phyloP scores from a whole-genome alignment of 2,329 filamentous ascomycete species.

The Acrocalymma vagum region DNA sequence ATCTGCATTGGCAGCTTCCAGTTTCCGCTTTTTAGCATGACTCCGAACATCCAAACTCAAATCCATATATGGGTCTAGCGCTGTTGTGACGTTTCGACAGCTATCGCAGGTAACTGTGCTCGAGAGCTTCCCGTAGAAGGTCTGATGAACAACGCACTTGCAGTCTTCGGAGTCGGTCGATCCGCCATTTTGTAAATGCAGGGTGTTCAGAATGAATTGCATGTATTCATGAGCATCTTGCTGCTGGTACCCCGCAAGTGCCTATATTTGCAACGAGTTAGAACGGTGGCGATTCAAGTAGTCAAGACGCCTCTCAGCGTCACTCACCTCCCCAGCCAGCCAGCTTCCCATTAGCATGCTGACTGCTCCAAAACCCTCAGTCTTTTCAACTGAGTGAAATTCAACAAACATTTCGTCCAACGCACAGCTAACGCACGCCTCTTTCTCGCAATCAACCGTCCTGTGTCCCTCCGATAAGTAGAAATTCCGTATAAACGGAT shows the following conservation, averaged over 20 bases:
- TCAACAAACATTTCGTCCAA: conserved; percentile 70
- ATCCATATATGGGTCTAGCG: conserved; percentile 89
- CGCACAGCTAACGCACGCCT: conserved; percentile 67
- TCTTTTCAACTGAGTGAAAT: conserved; percentile 75
- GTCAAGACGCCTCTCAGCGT: conserved; percentile 41
- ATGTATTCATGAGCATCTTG: conserved; percentile 98
- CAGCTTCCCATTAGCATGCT: conserved; percentile 90
- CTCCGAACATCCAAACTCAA: conserved; percentile 87
- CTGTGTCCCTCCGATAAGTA: conserved; percentile 92
- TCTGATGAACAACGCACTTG: conserved; percentile 91
- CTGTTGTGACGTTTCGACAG: conserved; percentile 82
- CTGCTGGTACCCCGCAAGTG: conserved; percentile 83
- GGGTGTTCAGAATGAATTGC: conserved; percentile 90
- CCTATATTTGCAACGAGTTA: conserved; percentile 31
- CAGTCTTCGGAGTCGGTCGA: conserved; percentile 60
- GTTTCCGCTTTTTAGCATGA: conserved; percentile 72
- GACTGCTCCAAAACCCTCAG: conserved; percentile 88
- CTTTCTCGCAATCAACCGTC: conserved; percentile 72
- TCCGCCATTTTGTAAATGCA: conserved; percentile 81
- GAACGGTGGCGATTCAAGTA: conserved; percentile 3
- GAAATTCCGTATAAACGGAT: conserved; percentile 88
- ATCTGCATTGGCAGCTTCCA: conserved; percentile 44
- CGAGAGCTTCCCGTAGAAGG: conserved; percentile 91
- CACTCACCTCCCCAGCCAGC: conserved; percentile 78
- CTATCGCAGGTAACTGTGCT: conserved; percentile 91